Evolutionary conservation across 257 asterid species (phyloP).

Genomic region (Vinca minor): DNA sequence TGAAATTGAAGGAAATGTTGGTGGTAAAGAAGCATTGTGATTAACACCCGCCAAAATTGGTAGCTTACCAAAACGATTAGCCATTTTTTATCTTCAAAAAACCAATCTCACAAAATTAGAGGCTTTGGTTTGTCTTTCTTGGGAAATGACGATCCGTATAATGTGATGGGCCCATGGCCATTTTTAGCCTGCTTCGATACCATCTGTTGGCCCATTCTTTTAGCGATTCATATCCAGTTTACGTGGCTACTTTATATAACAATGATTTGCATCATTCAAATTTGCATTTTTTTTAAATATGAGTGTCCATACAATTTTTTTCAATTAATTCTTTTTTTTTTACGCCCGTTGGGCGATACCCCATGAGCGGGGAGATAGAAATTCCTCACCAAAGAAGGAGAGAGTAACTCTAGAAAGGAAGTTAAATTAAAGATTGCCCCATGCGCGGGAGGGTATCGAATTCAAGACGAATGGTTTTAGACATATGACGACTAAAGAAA

Average conservation of each 20-base stretch:
- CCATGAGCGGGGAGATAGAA: too few relatives aligned
- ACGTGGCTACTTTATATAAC: slow-evolving; percentile 14
- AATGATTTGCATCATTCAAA: background rate
- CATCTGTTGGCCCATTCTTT: background rate
- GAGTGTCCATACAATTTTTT: too few relatives aligned
- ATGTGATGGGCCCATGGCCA: background rate
- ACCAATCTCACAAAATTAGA: background rate
- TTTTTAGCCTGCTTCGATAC: background rate
- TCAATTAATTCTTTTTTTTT: too few relatives aligned
- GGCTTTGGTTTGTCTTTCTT: background rate
- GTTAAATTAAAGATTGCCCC: too few relatives aligned
- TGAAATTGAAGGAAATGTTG: slow-evolving; percentile 18
- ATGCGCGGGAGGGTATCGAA: too few relatives aligned
- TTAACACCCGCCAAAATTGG: slow-evolving; percentile 27
- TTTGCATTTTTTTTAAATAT: too few relatives aligned
- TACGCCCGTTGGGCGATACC: too few relatives aligned
- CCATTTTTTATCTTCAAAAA: slow-evolving; percentile 25
- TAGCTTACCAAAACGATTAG: slow-evolving; percentile 27
- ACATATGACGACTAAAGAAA: too few relatives aligned
- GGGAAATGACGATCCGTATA: background rate
- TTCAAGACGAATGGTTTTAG: too few relatives aligned
- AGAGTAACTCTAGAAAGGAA: too few relatives aligned
- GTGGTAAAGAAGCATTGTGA: slow-evolving; percentile 19
- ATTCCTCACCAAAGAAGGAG: too few relatives aligned
- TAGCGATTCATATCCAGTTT: slow-evolving; percentile 1